Percentiles rank a stretch among this genome's conserved stretches.
These are phyloP conservation scores for Trichosporon coremiiforme DNA, from an alignment of 1,284 basidiomycete genomes.

Conservation along the genomic window DNA sequence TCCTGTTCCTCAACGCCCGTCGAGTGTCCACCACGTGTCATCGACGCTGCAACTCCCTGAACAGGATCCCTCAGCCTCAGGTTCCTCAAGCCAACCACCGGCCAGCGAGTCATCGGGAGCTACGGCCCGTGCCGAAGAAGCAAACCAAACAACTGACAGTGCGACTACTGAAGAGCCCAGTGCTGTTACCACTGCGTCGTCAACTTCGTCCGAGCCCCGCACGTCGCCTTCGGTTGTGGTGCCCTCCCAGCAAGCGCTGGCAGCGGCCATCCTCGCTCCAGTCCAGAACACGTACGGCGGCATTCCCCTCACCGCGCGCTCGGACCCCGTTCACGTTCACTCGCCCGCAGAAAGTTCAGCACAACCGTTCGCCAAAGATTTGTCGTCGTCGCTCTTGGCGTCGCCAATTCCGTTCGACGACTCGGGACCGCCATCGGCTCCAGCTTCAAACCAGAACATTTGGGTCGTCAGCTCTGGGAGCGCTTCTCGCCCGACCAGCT, in stretches of 20 bases:
- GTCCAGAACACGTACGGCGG: slow-evolving; percentile 16
- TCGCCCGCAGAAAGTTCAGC: slow-evolving; percentile 4
- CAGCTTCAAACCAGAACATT: slow-evolving; percentile 26
- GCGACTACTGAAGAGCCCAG: slow-evolving; percentile 10
- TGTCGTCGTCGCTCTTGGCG: slow-evolving; percentile 10
- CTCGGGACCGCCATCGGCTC: slow-evolving; percentile 41
- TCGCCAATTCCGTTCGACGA: slow-evolving; percentile 29
- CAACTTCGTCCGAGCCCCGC: slow-evolving; percentile 14
- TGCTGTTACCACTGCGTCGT: slow-evolving; percentile 16
- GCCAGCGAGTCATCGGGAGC: slow-evolving; percentile 9
- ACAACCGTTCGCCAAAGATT: neutral
- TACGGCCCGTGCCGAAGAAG: slow-evolving; percentile 14
- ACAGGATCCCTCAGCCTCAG: neutral
- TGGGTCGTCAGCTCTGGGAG: slow-evolving; percentile 24
- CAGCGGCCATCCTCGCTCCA: slow-evolving; percentile 12
- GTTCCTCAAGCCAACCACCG: neutral
- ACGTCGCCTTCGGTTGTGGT: slow-evolving; percentile 14
- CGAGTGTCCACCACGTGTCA: slow-evolving; percentile 14
- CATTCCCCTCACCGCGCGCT: slow-evolving; percentile 16
- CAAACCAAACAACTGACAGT: slow-evolving; percentile 16
- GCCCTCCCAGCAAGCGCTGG: slow-evolving; percentile 18
- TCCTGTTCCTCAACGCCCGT: neutral
- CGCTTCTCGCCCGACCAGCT: slow-evolving; percentile 9
- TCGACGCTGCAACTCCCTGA: slow-evolving; percentile 5
- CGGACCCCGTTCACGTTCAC: neutral